Evolutionary conservation across 2,329 filamentous ascomycete species (phyloP).

Genomic region (Delphinella strobiligena): DNA sequence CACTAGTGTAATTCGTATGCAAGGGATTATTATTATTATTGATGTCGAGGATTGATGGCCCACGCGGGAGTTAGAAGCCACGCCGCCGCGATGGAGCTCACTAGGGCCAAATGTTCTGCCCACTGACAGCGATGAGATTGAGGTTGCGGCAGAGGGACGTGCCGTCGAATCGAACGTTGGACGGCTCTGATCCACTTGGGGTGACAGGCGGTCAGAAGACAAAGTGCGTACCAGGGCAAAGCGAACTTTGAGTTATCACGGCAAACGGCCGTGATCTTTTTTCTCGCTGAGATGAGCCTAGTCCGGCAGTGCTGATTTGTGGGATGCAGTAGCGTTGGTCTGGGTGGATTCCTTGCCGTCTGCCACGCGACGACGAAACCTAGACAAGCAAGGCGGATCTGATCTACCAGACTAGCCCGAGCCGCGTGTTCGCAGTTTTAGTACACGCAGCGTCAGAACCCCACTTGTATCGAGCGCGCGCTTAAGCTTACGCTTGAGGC

Average conservation of each 20-base stretch:
- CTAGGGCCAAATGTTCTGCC: neutral
- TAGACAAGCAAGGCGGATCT: conserved; percentile 6
- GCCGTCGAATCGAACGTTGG: conserved; percentile 8
- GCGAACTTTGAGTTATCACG: conserved; percentile 7
- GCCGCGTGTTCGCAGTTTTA: conserved; percentile 6
- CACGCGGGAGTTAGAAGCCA: neutral
- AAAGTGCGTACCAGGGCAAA: conserved; percentile 3
- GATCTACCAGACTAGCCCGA: conserved; percentile 6
- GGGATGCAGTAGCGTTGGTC: conserved; percentile 3
- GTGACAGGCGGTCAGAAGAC: conserved; percentile 7
- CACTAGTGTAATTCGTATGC: neutral
- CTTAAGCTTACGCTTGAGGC: neutral
- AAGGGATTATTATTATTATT: neutral
- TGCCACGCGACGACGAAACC: conserved; percentile 8
- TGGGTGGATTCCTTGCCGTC: conserved; percentile 5
- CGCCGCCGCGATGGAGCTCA: neutral
- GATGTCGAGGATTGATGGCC: neutral
- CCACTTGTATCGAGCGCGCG: neutral
- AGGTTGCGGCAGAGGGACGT: conserved; percentile 5
- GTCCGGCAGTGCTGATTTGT: neutral
- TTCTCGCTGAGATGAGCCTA: neutral
- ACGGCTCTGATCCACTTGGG: conserved; percentile 5
- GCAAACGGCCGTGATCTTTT: conserved; percentile 1
- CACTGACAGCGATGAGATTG: neutral
- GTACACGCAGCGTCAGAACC: neutral